Percentiles rank a stretch among this genome's conserved stretches.
Conservation (phyloP, 2,329 filamentous ascomycete genomes). For the Meredithiella fracta region DNA sequence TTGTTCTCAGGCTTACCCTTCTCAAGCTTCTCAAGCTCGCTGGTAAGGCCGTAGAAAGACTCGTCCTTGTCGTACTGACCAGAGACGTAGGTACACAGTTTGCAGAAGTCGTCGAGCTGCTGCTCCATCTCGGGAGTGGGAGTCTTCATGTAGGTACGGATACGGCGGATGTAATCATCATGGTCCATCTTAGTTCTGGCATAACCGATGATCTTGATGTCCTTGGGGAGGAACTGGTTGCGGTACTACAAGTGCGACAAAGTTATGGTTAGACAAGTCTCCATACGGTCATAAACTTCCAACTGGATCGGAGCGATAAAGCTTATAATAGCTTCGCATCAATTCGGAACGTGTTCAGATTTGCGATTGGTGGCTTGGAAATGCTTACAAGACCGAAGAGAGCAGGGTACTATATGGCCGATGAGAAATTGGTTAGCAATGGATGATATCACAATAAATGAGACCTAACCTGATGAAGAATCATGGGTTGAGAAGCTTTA, state of each 20-base stretch:
- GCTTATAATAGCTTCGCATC: not conserved
- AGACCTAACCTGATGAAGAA: conserved; percentile 11
- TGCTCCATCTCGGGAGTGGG: conserved; percentile 95
- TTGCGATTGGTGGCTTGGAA: not conserved
- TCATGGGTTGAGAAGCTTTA: conserved; percentile 1
- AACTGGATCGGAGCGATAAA: not conserved
- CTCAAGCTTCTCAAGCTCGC: conserved; percentile 76
- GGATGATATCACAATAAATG: not conserved
- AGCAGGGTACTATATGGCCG: conserved; percentile 59
- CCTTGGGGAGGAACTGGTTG: conserved; percentile 96
- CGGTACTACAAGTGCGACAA: conserved; percentile 49
- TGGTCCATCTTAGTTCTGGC: conserved; percentile 99
- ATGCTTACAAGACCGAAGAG: conserved; percentile 85
- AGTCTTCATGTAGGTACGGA: conserved; percentile 97
- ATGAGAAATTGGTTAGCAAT: not conserved
- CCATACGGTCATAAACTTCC: not conserved
- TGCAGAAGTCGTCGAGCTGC: conserved; percentile 79
- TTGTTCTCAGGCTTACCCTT: conserved; percentile 67
- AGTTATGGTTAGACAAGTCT: not conserved
- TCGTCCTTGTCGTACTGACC: conserved; percentile 97
- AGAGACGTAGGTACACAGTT: conserved; percentile 82
- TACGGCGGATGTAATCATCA: conserved; percentile 80
- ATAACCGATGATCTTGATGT: conserved; percentile 96
- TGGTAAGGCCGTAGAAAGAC: conserved; percentile 70
- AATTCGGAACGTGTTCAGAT: not conserved